Base-by-base conservation (phyloP, 768 basidiomycete species). In the Antrodiella citrinella region DNA sequence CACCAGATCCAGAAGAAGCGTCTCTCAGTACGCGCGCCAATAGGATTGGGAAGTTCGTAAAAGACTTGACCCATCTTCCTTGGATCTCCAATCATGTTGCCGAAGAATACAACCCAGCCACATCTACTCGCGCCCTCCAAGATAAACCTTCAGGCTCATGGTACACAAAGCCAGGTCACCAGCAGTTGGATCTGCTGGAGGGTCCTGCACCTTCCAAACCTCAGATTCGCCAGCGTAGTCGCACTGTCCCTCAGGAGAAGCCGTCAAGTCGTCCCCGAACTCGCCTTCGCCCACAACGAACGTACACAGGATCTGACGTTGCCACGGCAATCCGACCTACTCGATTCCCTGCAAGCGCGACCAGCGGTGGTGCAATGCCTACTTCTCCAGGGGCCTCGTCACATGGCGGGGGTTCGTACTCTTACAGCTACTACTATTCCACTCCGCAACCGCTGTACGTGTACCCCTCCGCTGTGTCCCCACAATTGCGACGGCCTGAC, bases 51-150 rank as follows among this genome's bases (percentile, higher is more conserved):
- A 54, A 59, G 26, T 70, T 69, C 57, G 47, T 70, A 21, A 51
- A 49, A 26, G 63, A 67, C 39, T 47, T 71, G 26, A 61, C 61
- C 48, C 57, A 63, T 15, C 65, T 71, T 22, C 70, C 70, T 5
- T 71, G 69, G 69, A 60, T 66, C 12, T 62, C 67, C 15, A 59
- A 63, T 4, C 65, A 62, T 41, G 60, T 68, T 13, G 64, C 68
- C 5, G 60, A 59, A 13, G 67, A 67, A 46, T 70, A 67, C 49
- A 38, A 59, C 12, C 70, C 69, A 4, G 60, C 61, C 9, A 51
- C 57, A 26, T 59, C 60, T 26, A 26, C 51, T 45, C 55, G 58
- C 23, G 60, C 65, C 43, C 58, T 58, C 49, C 44, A 44, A 23
- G 42, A 47, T 44, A 62, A 59, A 51, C 51, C 50, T 15, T 26